Evolutionary conservation across 1,139 yeast genomes (phyloP).

Genomic region (Suhomyces bokatorum): DNA sequence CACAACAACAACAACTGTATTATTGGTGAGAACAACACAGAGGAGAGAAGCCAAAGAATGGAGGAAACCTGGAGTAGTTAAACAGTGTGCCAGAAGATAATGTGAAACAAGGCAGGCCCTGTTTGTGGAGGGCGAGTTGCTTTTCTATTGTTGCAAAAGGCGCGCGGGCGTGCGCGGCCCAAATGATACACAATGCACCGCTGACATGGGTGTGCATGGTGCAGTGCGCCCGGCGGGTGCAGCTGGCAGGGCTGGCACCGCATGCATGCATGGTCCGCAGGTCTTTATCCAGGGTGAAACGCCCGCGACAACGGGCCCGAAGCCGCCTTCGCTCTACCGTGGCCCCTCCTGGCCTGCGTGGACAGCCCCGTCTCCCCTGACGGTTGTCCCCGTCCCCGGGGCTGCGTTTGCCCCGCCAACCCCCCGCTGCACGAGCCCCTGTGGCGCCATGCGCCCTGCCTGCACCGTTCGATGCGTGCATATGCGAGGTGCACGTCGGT

Average conservation of each 20-base stretch:
- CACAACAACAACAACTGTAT: too few species aligned
- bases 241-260: not conserved
- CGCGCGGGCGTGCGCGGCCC: not conserved
- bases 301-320: too few species aligned
- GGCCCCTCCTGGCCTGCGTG: too few species aligned
- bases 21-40: too few species aligned
- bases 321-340: too few species aligned
- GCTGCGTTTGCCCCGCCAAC: not conserved
- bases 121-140: not conserved
- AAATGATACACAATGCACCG: conserved; percentile 1
- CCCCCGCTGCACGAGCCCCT: not conserved
- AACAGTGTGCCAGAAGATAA: not conserved
- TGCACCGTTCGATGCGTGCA: not conserved
- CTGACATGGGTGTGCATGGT: not conserved
- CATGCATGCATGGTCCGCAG: not conserved
- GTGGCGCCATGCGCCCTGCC: not conserved
- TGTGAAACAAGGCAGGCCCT: not conserved
- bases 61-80: not conserved
- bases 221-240: not conserved
- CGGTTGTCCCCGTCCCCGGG: not conserved
- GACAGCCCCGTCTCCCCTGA: too few species aligned
- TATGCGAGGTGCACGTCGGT: not conserved
- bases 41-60: not conserved
- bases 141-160: not conserved
- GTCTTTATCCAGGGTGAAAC: too few species aligned